Evolutionary conservation across 371 early-diverging fungal genomes (phyloP).

Genomic region (Mucor sp.): DNA sequence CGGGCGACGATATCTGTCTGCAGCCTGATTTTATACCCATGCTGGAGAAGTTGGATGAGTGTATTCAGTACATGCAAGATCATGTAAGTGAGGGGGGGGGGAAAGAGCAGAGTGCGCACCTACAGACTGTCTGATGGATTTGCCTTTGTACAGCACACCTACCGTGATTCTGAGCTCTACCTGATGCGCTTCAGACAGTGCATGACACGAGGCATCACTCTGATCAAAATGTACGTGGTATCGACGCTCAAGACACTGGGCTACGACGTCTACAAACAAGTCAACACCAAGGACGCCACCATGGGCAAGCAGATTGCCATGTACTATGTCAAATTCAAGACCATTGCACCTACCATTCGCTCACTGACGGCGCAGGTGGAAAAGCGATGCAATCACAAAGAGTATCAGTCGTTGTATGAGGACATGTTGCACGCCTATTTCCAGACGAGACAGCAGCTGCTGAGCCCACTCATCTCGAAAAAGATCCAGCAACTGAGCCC

Average conservation of each 20-base stretch:
- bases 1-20: constrained; percentile 82
- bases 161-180: constrained; percentile 87
- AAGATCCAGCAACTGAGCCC: constrained; percentile 63
- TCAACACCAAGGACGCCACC: constrained; percentile 28
- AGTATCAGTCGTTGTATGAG: constrained; percentile 74
- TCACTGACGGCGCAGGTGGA: constrained; percentile 75
- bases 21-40: constrained; percentile 78
- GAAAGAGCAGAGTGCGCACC: background rate
- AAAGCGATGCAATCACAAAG: constrained; percentile 68
- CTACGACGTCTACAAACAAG: constrained; percentile 60
- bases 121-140: too few species aligned
- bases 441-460: constrained; percentile 64
- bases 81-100: constrained; percentile 52
- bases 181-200: constrained; percentile 90
- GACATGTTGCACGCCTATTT: constrained; percentile 79
- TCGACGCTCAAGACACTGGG: constrained; percentile 65
- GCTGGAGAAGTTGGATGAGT: constrained; percentile 75
- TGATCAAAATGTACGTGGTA: constrained; percentile 87
- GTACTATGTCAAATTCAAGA: constrained; percentile 79
- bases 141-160: constrained; percentile 50
- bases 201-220: constrained; percentile 85
- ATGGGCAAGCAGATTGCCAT: constrained; percentile 52
- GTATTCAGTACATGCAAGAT: constrained; percentile 74
- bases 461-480: constrained; percentile 66
- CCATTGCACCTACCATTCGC: constrained; percentile 64